phyloP scores from a whole-genome alignment of 345 rosid species.

The Stellera chamaejasme region DNA sequence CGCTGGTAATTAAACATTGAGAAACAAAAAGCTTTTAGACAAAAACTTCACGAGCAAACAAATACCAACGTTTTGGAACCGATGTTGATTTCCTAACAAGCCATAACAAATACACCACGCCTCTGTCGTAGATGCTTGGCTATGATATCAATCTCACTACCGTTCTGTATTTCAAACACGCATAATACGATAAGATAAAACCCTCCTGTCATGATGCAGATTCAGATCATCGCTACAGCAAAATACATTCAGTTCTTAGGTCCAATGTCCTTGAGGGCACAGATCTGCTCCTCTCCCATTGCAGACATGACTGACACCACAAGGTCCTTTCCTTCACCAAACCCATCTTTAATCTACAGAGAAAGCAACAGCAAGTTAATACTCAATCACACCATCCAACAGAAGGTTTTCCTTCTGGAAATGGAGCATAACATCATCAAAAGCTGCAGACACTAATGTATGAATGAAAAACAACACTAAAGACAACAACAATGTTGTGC shows the following conservation, averaged over 20 bases:
- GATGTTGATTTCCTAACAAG: too few relatives aligned
- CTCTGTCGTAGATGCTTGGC: too few relatives aligned
- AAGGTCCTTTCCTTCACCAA: conserved; percentile 60
- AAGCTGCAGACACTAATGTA: too few relatives aligned
- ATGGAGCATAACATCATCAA: too few relatives aligned
- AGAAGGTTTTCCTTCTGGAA: not conserved
- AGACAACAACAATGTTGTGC: not conserved
- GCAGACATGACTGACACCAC: conserved; percentile 61
- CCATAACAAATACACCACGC: too few relatives aligned
- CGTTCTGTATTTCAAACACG: conserved; percentile 10
- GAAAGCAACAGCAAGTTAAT: not conserved
- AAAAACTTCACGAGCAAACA: too few relatives aligned
- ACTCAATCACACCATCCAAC: not conserved
- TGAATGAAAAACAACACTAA: not conserved
- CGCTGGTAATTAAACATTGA: too few relatives aligned
- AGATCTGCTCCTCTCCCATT: conserved; percentile 70
- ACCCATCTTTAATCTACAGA: conserved; percentile 49
- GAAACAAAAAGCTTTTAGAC: too few relatives aligned
- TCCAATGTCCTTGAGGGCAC: conserved; percentile 61
- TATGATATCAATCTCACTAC: not conserved
- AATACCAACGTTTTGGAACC: too few relatives aligned
- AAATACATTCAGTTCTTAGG: conserved; percentile 36
- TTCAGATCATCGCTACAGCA: conserved; percentile 19
- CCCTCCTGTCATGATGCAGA: conserved; percentile 14
- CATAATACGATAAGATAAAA: conserved; percentile 8